A percentile compares a stretch with the other conserved stretches of the same genome.
Conservation (phyloP, 2,329 filamentous ascomycete species). For the Colletotrichum euphorbiae region DNA sequence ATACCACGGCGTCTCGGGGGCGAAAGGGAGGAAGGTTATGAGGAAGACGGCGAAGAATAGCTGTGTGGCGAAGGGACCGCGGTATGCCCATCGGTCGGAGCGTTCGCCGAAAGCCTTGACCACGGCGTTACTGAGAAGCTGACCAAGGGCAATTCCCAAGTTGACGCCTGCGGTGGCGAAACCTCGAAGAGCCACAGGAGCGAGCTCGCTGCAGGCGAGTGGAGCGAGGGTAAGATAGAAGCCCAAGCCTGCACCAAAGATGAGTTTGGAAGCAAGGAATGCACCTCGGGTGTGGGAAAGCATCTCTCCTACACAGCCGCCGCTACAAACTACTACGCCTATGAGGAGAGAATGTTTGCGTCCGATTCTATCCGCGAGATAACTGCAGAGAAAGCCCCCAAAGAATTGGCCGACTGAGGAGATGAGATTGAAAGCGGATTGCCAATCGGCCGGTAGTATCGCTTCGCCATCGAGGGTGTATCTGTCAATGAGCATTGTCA, state of each 20-base stretch:
- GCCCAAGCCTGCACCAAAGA: conserved; percentile 69
- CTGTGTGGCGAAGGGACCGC: conserved; percentile 60
- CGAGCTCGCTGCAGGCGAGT: conserved; percentile 71
- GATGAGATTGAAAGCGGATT: conserved; percentile 61
- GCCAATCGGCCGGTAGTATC: conserved; percentile 53
- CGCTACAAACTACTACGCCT: conserved; percentile 58
- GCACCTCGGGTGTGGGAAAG: conserved; percentile 66
- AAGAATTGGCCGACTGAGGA: conserved; percentile 68
- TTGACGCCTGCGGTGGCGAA: conserved; percentile 70
- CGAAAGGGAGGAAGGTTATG: conserved; percentile 57
- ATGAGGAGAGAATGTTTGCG: conserved; percentile 57
- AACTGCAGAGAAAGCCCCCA: conserved; percentile 63
- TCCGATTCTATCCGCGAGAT: conserved; percentile 59
- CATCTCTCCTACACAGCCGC: conserved; percentile 71
- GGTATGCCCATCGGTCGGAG: conserved; percentile 60
- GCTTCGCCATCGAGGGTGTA: conserved; percentile 28
- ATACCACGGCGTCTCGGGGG: conserved; percentile 64
- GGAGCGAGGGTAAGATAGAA: conserved; percentile 69
- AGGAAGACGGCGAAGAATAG: conserved; percentile 62
- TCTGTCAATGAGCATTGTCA: not conserved
- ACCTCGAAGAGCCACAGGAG: conserved; percentile 67
- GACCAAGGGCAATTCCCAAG: conserved; percentile 71
- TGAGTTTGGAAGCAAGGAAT: conserved; percentile 70
- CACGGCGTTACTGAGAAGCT: conserved; percentile 64
- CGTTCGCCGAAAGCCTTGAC: conserved; percentile 56